These are phyloP conservation scores for Tetrahymena thermophila DNA, from an alignment of 73 alveolate species.

Conservation along the genomic window DNA sequence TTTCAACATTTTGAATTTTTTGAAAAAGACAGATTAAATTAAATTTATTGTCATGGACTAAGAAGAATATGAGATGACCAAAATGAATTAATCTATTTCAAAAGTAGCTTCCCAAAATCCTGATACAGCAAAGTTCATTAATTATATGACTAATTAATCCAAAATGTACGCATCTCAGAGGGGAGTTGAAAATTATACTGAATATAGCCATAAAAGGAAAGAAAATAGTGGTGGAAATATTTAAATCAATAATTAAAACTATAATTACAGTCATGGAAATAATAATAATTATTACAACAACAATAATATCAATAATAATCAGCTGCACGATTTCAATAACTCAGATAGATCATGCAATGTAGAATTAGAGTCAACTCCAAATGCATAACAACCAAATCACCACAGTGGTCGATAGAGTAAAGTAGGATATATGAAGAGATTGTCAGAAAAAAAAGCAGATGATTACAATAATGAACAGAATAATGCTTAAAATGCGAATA, in stretches of 20 bases:
- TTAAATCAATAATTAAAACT: neutral
- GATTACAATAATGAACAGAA: neutral
- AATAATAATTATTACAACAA: no score
- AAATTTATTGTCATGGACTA: neutral
- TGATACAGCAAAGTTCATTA: neutral
- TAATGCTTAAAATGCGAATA: neutral
- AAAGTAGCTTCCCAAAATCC: neutral
- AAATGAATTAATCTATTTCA: neutral
- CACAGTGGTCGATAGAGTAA: neutral
- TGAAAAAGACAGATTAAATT: neutral
- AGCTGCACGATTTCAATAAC: neutral
- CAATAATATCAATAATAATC: neutral
- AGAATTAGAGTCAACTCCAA: neutral
- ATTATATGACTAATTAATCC: neutral
- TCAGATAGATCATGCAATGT: neutral
- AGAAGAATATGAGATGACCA: neutral
- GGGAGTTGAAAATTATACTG: neutral
- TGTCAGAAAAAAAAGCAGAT: neutral
- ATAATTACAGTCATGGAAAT: no score
- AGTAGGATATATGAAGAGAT: neutral
- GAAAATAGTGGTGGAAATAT: neutral
- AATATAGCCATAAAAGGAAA: neutral
- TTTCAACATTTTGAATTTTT: neutral
- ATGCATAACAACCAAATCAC: neutral
- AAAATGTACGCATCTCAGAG: neutral